These are phyloP conservation scores for Acephala macrosclerotiorum DNA, from an alignment of 2,329 filamentous ascomycete genomes.

Conservation along the genomic window DNA sequence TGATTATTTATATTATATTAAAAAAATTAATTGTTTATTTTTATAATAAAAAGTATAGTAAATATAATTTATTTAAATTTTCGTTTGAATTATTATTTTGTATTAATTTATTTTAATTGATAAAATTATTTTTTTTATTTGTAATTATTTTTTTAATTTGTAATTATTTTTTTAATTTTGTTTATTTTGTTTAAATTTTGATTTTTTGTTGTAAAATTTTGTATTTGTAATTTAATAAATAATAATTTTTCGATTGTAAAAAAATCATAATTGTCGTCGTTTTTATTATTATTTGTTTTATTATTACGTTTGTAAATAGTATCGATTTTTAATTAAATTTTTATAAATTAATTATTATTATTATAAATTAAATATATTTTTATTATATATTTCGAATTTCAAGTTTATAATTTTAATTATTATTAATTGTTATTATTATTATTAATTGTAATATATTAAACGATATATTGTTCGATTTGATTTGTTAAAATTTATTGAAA, in stretches of 20 bases:
- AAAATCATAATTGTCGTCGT: conserved; percentile 28
- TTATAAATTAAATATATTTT: conserved; percentile 32
- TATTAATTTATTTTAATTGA: too few species aligned
- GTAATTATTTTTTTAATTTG: too few species aligned
- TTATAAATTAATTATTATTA: conserved; percentile 26
- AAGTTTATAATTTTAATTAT: conserved; percentile 21
- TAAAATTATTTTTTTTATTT: too few species aligned
- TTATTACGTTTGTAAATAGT: too few species aligned
- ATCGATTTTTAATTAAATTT: conserved; percentile 23
- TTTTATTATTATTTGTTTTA: conserved; percentile 17
- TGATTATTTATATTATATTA: too few species aligned
- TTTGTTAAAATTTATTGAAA: conserved; percentile 27
- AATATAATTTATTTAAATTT: conserved; percentile 24
- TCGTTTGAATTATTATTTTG: conserved; percentile 22
- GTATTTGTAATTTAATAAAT: conserved; percentile 27
- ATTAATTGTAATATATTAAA: conserved; percentile 19
- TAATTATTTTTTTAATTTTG: too few species aligned
- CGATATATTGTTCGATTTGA: conserved; percentile 22
- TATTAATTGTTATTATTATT: conserved; percentile 31
- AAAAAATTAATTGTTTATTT: conserved; percentile 24
- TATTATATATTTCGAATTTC: conserved; percentile 30
- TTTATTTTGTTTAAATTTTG: conserved; percentile 20
- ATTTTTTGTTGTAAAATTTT: conserved; percentile 27
- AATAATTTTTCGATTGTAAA: too few species aligned
- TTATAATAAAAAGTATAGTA: conserved; percentile 24